Conservation (phyloP, 305 asterid genomes). For the Salvia sclarea region DNA sequence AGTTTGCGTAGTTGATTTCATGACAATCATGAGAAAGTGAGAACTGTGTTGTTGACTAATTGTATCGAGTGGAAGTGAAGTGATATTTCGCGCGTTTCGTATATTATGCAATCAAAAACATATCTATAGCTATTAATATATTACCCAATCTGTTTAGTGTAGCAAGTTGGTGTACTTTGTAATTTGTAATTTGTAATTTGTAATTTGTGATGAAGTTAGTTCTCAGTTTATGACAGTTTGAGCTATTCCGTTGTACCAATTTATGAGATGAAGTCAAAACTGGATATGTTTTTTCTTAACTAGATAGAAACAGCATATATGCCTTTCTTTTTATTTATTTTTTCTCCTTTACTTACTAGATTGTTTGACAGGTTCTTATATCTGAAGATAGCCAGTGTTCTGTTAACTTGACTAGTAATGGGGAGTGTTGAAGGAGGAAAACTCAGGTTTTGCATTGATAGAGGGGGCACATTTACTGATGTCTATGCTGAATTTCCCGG, state of each 20-base stretch:
- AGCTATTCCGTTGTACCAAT: background rate
- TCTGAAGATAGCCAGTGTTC: background rate
- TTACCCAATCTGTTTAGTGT: background rate
- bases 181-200: too few relatives aligned
- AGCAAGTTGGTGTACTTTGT: background rate
- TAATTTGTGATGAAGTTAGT: background rate
- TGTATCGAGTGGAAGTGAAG: background rate
- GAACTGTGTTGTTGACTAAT: too few relatives aligned
- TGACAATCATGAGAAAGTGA: too few relatives aligned
- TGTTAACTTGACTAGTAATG: constrained; percentile 42
- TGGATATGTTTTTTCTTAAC: too few relatives aligned
- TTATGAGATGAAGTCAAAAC: background rate
- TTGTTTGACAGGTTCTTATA: background rate
- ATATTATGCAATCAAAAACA: background rate
- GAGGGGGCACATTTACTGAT: constrained; percentile 99
- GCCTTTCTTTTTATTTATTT: too few relatives aligned
- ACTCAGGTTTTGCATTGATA: constrained; percentile 87
- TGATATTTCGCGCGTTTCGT: background rate
- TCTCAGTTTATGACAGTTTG: background rate
- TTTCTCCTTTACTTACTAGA: too few relatives aligned
- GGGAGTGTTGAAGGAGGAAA: constrained; percentile 58
- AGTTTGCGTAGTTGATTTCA: too few relatives aligned
- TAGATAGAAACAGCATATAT: background rate
- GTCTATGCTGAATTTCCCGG: constrained; percentile 97
- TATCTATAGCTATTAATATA: too few relatives aligned